Percentiles rank a stretch among this genome's conserved stretches.
Conservation (phyloP, 148 eudicot genomes). For the Vaccinium darrowii region DNA sequence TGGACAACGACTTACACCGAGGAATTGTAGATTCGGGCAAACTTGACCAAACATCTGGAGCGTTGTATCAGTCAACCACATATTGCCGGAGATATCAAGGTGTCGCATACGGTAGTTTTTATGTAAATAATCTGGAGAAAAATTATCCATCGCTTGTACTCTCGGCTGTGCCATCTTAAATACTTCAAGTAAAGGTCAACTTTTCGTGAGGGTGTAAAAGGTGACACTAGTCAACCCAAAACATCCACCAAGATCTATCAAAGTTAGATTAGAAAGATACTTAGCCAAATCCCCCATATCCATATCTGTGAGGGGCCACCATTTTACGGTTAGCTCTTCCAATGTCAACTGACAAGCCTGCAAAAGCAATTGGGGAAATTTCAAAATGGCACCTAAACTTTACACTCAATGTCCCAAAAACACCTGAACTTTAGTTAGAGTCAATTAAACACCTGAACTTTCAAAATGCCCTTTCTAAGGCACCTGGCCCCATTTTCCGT, state of each 20-base stretch:
- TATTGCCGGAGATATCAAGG: background rate
- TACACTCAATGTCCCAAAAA: too few species aligned
- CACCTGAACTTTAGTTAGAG: too few species aligned
- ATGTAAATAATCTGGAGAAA: background rate
- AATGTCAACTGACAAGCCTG: too few species aligned
- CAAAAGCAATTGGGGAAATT: too few species aligned
- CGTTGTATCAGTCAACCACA: background rate
- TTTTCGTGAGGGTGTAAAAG: background rate
- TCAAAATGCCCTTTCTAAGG: too few species aligned
- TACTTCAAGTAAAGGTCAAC: background rate
- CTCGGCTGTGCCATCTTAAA: background rate
- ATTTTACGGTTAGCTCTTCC: background rate
- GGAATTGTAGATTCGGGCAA: background rate
- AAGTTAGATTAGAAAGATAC: background rate
- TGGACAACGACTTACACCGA: background rate
- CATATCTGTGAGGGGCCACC: background rate
- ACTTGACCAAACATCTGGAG: background rate
- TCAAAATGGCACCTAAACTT: too few species aligned
- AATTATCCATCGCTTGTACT: background rate
- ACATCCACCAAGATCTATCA: background rate
- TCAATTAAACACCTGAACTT: too few species aligned
- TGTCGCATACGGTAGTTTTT: background rate
- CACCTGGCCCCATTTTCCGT: too few species aligned
- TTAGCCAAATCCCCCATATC: background rate
- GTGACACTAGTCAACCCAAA: background rate